Evolutionary conservation across 2,329 filamentous ascomycete genomes (phyloP).

Genomic region (Beauveria scarabaeidicola): DNA sequence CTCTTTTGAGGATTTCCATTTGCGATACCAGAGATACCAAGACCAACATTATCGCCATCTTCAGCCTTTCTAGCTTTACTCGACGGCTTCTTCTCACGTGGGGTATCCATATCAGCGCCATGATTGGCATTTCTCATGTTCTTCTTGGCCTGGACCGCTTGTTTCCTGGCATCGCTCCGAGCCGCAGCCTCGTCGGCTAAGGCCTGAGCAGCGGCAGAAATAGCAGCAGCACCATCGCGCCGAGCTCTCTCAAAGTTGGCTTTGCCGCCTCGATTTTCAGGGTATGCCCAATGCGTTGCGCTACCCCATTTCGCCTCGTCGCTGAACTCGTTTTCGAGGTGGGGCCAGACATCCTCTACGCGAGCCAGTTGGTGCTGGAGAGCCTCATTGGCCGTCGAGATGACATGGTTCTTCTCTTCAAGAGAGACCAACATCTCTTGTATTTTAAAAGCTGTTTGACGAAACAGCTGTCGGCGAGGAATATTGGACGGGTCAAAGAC

Average conservation of each 20-base stretch:
- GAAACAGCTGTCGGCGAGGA: conserved; percentile 64
- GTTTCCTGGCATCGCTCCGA: conserved; percentile 75
- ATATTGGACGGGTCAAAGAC: conserved; percentile 51
- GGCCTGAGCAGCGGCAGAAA: conserved; percentile 67
- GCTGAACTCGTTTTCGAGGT: conserved; percentile 82
- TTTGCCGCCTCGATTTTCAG: conserved; percentile 65
- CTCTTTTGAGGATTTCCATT: conserved; percentile 59
- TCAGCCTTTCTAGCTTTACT: conserved; percentile 57
- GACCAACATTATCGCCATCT: conserved; percentile 46
- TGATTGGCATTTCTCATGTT: conserved; percentile 59
- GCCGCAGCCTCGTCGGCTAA: conserved; percentile 77
- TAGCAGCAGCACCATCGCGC: conserved; percentile 68
- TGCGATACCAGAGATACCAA: conserved; percentile 51
- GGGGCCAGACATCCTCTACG: conserved; percentile 78
- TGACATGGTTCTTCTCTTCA: conserved; percentile 96
- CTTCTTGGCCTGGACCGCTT: conserved; percentile 70
- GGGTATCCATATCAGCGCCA: conserved; percentile 75
- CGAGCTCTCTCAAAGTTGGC: conserved; percentile 64
- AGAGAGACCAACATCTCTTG: conserved; percentile 81
- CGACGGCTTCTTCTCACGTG: conserved; percentile 56
- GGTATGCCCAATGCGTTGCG: conserved; percentile 89
- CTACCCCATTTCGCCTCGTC: conserved; percentile 92
- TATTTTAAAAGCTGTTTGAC: conserved; percentile 68
- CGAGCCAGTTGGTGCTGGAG: conserved; percentile 76
- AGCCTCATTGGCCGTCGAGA: conserved; percentile 84